These are phyloP conservation scores for Cladosporium austrohemisphaericum DNA, from an alignment of 2,329 filamentous ascomycete genomes.

Conservation along the genomic window DNA sequence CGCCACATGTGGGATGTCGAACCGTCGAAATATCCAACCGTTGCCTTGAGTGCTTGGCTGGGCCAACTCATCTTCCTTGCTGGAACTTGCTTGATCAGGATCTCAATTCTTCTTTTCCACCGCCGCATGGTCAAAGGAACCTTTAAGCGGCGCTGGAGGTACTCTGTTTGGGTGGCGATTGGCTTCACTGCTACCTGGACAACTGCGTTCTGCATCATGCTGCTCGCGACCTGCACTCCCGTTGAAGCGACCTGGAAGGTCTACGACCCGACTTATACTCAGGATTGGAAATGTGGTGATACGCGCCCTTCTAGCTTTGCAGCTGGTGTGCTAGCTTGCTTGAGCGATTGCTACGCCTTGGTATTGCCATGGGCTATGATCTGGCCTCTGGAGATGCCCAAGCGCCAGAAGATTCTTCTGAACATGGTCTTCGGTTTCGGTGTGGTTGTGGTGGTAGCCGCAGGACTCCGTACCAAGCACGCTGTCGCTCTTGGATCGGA, in stretches of 20 bases:
- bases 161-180: slow-evolving; percentile 37
- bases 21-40: not conserved
- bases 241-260: slow-evolving; percentile 21
- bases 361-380: slow-evolving; percentile 36
- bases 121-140: slow-evolving; percentile 38
- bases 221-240: slow-evolving; percentile 21
- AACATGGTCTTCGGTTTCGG: slow-evolving; percentile 25
- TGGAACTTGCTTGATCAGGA: slow-evolving; percentile 33
- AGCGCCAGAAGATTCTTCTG: slow-evolving; percentile 35
- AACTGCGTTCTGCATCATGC: slow-evolving; percentile 33
- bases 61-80: slow-evolving; percentile 33
- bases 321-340: slow-evolving; percentile 20
- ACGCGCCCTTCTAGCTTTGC: slow-evolving; percentile 27
- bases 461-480: slow-evolving; percentile 31
- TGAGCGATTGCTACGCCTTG: slow-evolving; percentile 22
- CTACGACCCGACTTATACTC: slow-evolving; percentile 17
- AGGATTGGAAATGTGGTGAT: slow-evolving; percentile 30
- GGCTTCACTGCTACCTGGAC: slow-evolving; percentile 38
- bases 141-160: slow-evolving; percentile 36
- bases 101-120: slow-evolving; percentile 41
- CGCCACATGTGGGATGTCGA: slow-evolving; percentile 14
- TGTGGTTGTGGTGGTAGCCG: slow-evolving; percentile 31
- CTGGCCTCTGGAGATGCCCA: slow-evolving; percentile 41
- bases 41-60: slow-evolving; percentile 29
- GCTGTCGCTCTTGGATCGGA: slow-evolving; percentile 23